Percentiles rank a stretch among this genome's conserved stretches.
These are phyloP conservation scores for Crithidia expoeki DNA, from an alignment of 208 protist genomes.

Conservation along the genomic window DNA sequence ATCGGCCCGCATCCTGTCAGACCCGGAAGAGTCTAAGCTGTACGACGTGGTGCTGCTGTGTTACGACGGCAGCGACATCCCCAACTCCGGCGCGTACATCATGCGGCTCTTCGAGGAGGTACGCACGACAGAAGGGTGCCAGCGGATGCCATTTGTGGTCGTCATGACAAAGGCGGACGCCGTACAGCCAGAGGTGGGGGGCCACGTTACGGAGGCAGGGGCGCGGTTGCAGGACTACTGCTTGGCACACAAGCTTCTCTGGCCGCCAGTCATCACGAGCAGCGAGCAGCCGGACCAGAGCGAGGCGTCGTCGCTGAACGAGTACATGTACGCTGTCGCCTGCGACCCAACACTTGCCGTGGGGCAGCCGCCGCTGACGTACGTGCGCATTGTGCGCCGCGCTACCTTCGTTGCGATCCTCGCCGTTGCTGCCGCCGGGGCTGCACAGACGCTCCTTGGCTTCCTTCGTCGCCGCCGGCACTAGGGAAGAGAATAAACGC, in stretches of 20 bases:
- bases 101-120: slow-evolving; percentile 50
- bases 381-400: slow-evolving; percentile 58
- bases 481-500: background rate
- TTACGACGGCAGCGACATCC: slow-evolving; percentile 62
- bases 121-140: slow-evolving; percentile 25
- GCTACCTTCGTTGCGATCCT: slow-evolving; percentile 61
- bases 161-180: slow-evolving; percentile 82
- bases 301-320: slow-evolving; percentile 64
- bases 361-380: slow-evolving; percentile 63
- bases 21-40: slow-evolving; percentile 53
- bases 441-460: slow-evolving; percentile 28
- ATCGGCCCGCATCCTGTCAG: slow-evolving; percentile 45
- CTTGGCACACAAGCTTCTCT: slow-evolving; percentile 61
- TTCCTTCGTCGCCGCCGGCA: slow-evolving; percentile 15
- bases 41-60: slow-evolving; percentile 85
- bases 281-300: slow-evolving; percentile 54
- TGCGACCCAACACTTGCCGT: slow-evolving; percentile 76
- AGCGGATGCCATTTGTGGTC: slow-evolving; percentile 71
- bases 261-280: slow-evolving; percentile 83
- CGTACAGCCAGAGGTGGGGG: slow-evolving; percentile 1
- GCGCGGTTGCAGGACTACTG: slow-evolving; percentile 45
- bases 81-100: slow-evolving; percentile 40
- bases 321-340: slow-evolving; percentile 79
- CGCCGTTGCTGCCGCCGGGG: slow-evolving; percentile 29
- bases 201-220: slow-evolving; percentile 4